Evolutionary conservation across 805 yeast genomes (phyloP), one percentile per base, ranked within the genome.

Genomic region (Ogataea parapolymorpha): DNA sequence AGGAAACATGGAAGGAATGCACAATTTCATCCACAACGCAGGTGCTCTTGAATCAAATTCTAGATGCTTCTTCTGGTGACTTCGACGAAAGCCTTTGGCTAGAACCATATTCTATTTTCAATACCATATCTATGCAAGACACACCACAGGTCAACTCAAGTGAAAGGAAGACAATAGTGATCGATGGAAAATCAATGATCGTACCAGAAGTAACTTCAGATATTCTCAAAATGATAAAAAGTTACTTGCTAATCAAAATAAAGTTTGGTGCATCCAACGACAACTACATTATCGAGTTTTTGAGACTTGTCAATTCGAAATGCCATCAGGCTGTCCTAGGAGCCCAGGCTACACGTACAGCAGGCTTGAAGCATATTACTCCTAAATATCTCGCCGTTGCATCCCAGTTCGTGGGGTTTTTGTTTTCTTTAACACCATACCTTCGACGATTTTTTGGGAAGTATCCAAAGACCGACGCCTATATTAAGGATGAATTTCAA

Each of bases 1-100:
- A 67, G 34, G 98, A 90, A 49, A 66, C 66, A 16, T 91, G 98
- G 98, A 78, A 76, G 44, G 95, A 90, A 39, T 76, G 74, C 14
- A 74, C 76, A n/a, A 75, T 80, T 8, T 56, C 76, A 0, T 56
- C 64, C 1, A 56, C 58, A 1, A 59, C 79, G 2, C 90, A 84
- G 53, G 50, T 41, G 3, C 54, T 63, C 11, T 73, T 79, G 4
- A 77, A 77, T 51, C 71, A 70, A 30, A 71, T 84, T 10, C 67
- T 74, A 1, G 67, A 69, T 11, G 61, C 77, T n/a, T 66, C 70
- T 2, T 54, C 68, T 9, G 58, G 55, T 18, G 55, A 50, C 12
- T 48, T 58, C 34, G 80, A 75, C 41, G 76, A 77, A 1, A 52
- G 62, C 0, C 56, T 48, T 9, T 82, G 88, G 87, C 56, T 65